phyloP scores from a whole-genome alignment of 371 early-diverging fungal genomes.

The Apophysomyces trapeziformis region DNA sequence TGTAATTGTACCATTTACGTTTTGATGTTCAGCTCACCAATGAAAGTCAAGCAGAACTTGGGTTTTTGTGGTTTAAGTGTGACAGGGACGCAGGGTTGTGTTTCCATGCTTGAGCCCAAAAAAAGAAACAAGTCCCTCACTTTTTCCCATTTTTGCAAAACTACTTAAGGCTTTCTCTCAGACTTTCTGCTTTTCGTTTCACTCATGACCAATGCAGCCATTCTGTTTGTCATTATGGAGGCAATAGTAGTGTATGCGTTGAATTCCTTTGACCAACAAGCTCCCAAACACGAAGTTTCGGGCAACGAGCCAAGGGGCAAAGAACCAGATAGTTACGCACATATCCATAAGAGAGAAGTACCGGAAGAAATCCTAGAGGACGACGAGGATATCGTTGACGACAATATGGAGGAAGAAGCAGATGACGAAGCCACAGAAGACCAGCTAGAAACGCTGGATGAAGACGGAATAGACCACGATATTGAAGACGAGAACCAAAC shows the following conservation, averaged over 20 bases:
- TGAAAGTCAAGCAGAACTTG: no score
- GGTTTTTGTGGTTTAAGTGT: no score
- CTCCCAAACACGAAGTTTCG: no score
- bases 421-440: conserved; percentile 4
- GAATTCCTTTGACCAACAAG: not conserved
- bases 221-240: conserved; percentile 1
- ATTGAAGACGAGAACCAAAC: not conserved
- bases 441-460: no score
- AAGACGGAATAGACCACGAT: no score
- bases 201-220: conserved; percentile 4
- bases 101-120: not conserved
- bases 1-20: no score
- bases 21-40: no score
- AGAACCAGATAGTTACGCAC: not conserved
- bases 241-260: conserved; percentile 11
- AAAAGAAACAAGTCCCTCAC: not conserved
- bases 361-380: not conserved
- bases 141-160: not conserved
- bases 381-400: not conserved
- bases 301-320: not conserved
- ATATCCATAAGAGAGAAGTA: not conserved
- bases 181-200: conserved; percentile 2
- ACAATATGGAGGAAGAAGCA: not conserved
- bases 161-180: not conserved
- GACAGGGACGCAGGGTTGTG: no score